Evolutionary conservation across 768 basidiomycete genomes (phyloP), one percentile per base, ranked within the genome.

Genomic region (Suillus subaureus): DNA sequence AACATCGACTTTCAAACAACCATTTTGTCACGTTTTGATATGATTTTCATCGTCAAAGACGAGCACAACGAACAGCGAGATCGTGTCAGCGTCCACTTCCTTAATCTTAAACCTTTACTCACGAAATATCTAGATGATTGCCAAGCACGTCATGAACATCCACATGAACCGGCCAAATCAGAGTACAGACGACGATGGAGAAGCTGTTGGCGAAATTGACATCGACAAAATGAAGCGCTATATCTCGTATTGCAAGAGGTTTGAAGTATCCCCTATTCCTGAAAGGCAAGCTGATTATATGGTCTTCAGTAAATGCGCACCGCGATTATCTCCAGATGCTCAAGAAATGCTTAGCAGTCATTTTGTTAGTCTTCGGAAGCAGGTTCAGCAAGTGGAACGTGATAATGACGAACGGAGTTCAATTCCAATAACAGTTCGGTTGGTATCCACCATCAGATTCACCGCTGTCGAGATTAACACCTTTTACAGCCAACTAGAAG

Each of bases 31-130:
- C 92, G 97, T 64, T 99, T 99, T 78, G 97, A 99, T 75, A 97
- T 99, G 96, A 99, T 99, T 71, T 99, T 99, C 82, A 97, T 99
- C 69, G 92, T 99, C 66, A 94, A 93, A 75, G 97, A 99, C 72
- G 96, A 99, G 72, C 97, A 99, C 75, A 94, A 98, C 74, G 97
- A 99, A 76, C 81, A 84, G 47, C 87, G 97, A 57, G 97, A 99
- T 76, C 88, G 90, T 77, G 96, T 94, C 66, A 47, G 85, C 79
- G 8, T 62, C 57, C 47, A 35, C 3, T 64, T 61, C 23, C 28
- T 60, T n/a, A 0, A 42, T 60, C 40, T 18, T 42, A 42, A 6
- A 42, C 21, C 40, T 42, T 60, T 31, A 28, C 58, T 28, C 12
- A 42, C 12, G 18, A 7, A 35, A 31, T 13, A 42, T n/a, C 15